phyloP scores from a whole-genome alignment of 2,329 filamentous ascomycete genomes.

The Aspergillus sp. region DNA sequence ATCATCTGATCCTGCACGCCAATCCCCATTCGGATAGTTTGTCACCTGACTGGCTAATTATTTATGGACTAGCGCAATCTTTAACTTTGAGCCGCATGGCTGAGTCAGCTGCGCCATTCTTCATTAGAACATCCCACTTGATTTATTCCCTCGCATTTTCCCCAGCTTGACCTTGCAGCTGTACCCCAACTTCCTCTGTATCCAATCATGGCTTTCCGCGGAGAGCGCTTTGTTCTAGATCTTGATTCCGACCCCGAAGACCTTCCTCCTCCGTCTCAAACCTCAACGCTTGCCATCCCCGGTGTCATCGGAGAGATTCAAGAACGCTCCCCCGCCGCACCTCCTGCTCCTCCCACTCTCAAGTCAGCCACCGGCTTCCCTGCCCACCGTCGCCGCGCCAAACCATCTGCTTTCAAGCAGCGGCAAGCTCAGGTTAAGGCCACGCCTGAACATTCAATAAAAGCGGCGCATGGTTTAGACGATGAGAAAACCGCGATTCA shows the following conservation, averaged over 20 bases:
- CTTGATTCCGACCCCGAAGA: constrained; percentile 49
- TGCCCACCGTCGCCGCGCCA: constrained; percentile 77
- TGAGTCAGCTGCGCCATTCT: constrained; percentile 22
- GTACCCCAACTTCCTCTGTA: neutral
- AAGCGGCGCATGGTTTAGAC: constrained; percentile 1
- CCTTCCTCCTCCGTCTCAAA: neutral
- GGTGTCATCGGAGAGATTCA: constrained; percentile 73
- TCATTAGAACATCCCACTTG: constrained; percentile 12
- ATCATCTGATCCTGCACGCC: constrained; percentile 25
- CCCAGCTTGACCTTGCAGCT: no score
- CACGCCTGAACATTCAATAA: constrained; percentile 8
- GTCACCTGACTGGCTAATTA: constrained; percentile 28
- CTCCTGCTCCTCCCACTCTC: constrained; percentile 45
- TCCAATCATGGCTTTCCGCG: constrained; percentile 55
- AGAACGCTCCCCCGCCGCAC: constrained; percentile 67
- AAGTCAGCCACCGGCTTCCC: constrained; percentile 83
- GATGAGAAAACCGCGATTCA: constrained; percentile 76
- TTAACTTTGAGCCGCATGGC: constrained; percentile 46
- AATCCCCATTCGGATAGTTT: constrained; percentile 16
- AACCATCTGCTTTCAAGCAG: constrained; percentile 79
- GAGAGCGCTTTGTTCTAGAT: constrained; percentile 65
- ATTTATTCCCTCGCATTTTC: constrained; percentile 7
- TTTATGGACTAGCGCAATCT: constrained; percentile 25
- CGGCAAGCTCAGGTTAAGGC: constrained; percentile 41
- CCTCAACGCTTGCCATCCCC: constrained; percentile 32